Conservation (phyloP, 2,329 filamentous ascomycete species). For the Alternaria rosae region DNA sequence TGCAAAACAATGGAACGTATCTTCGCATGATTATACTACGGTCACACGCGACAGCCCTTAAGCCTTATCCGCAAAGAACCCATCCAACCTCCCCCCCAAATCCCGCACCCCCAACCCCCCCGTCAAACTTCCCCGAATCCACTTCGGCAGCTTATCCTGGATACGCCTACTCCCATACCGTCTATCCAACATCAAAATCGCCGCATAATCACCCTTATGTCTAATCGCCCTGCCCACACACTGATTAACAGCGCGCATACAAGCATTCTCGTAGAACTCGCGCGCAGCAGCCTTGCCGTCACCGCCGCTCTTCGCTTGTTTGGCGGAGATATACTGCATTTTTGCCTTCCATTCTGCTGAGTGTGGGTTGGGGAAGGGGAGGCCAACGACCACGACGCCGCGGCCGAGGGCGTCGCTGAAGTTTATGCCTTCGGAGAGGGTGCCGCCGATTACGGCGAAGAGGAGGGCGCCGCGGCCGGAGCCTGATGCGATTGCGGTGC, state of each 20-base stretch:
- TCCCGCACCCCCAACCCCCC: conserved; percentile 51
- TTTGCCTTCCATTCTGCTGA: conserved; percentile 94
- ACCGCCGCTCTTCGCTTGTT: conserved; percentile 49
- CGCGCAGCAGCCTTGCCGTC: conserved; percentile 62
- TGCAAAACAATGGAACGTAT: too few species aligned
- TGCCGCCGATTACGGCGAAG: conserved; percentile 90
- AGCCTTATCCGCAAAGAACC: conserved; percentile 48
- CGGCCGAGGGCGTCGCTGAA: conserved; percentile 91
- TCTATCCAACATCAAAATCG: conserved; percentile 83
- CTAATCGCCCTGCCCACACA: conserved; percentile 92
- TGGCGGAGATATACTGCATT: conserved; percentile 81
- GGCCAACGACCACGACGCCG: conserved; percentile 87
- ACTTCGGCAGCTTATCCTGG: conserved; percentile 80
- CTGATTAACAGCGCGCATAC: conserved; percentile 97
- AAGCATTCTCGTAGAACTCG: conserved; percentile 92
- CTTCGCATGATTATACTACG: too few species aligned
- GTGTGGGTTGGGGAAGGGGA: conserved; percentile 91
- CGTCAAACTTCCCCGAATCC: conserved; percentile 78
- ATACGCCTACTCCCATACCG: conserved; percentile 80
- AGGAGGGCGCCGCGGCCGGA: conserved; percentile 74
- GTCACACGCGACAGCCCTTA: too few species aligned
- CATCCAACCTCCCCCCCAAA: conserved; percentile 50
- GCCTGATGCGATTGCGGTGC: conserved; percentile 64
- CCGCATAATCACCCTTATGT: conserved; percentile 86
- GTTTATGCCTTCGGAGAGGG: conserved; percentile 97